Evolutionary conservation across 139 green algal genomes (phyloP).

Genomic region (Picochlorum costavermella): DNA sequence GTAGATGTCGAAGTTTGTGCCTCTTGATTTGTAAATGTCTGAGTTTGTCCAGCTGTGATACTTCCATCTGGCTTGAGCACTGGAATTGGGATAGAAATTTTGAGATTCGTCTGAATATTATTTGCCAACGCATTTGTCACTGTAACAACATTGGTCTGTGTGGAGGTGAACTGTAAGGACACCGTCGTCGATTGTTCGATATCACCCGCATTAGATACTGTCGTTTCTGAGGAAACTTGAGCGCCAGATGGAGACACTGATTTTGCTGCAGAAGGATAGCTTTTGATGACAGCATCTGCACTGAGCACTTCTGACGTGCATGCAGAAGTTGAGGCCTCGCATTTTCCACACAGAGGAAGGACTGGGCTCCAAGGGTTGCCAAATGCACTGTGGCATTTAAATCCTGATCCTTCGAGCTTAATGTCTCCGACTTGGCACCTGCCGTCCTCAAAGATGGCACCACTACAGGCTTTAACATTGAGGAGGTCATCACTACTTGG

Average conservation of each 20-base stretch:
- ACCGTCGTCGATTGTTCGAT: background rate
- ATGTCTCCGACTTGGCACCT: background rate
- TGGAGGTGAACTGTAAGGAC: background rate
- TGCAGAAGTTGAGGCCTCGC: background rate
- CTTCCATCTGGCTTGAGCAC: background rate
- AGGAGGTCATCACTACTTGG: background rate
- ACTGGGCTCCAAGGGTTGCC: background rate
- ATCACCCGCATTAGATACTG: background rate
- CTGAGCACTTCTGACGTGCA: background rate
- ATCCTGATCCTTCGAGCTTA: background rate
- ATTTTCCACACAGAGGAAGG: background rate
- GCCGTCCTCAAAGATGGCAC: background rate
- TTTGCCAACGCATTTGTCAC: background rate
- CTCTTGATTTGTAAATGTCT: background rate
- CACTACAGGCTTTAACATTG: background rate
- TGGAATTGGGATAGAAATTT: background rate
- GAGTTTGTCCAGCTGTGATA: background rate
- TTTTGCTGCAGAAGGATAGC: background rate
- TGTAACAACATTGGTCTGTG: background rate
- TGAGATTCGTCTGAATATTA: background rate
- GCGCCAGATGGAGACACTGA: background rate
- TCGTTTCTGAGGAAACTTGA: background rate
- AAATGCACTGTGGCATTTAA: background rate
- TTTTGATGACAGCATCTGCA: background rate
- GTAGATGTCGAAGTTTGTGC: background rate